phyloP scores from a whole-genome alignment of 2,329 filamentous ascomycete species.

The Teratosphaeriaceae sp. region DNA sequence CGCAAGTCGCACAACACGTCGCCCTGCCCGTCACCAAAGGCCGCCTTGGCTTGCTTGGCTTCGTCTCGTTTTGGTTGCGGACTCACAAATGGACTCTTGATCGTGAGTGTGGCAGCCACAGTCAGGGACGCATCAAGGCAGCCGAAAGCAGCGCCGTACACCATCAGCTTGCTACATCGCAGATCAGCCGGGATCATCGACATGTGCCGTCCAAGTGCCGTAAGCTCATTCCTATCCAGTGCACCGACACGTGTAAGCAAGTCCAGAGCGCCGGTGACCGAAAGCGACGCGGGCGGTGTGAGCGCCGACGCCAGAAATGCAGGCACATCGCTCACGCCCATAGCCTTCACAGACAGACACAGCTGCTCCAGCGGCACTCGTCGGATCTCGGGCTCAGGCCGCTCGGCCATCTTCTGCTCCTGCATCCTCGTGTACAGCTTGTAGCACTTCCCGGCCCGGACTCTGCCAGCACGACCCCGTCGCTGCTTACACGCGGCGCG shows the following conservation, averaged over 20 bases:
- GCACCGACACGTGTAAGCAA: slow-evolving; percentile 82
- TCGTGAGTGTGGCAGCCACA: slow-evolving; percentile 87
- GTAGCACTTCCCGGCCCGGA: slow-evolving; percentile 85
- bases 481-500: slow-evolving; percentile 90
- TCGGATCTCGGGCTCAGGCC: slow-evolving; percentile 89
- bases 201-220: slow-evolving; percentile 86
- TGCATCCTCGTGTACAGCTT: slow-evolving; percentile 87
- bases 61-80: slow-evolving; percentile 78
- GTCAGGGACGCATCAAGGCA: slow-evolving; percentile 84
- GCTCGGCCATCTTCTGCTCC: slow-evolving; percentile 75
- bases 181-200: slow-evolving; percentile 92
- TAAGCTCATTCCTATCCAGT: slow-evolving; percentile 77
- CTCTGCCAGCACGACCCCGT: slow-evolving; percentile 86
- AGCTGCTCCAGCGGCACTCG: slow-evolving; percentile 90
- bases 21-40: slow-evolving; percentile 69
- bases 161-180: slow-evolving; percentile 87
- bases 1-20: slow-evolving; percentile 82
- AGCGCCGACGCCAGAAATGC: slow-evolving; percentile 78
- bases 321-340: slow-evolving; percentile 80
- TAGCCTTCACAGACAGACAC: slow-evolving; percentile 88
- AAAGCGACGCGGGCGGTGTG: slow-evolving; percentile 77
- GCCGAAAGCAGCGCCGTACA: slow-evolving; percentile 89
- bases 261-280: slow-evolving; percentile 77
- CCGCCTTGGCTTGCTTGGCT: slow-evolving; percentile 66
- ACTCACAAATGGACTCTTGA: slow-evolving; percentile 77